A percentile compares a stretch with the other conserved stretches of the same genome.
Evolutionary conservation across 306 rosid species (phyloP).

Genomic region (Quercus suber): DNA sequence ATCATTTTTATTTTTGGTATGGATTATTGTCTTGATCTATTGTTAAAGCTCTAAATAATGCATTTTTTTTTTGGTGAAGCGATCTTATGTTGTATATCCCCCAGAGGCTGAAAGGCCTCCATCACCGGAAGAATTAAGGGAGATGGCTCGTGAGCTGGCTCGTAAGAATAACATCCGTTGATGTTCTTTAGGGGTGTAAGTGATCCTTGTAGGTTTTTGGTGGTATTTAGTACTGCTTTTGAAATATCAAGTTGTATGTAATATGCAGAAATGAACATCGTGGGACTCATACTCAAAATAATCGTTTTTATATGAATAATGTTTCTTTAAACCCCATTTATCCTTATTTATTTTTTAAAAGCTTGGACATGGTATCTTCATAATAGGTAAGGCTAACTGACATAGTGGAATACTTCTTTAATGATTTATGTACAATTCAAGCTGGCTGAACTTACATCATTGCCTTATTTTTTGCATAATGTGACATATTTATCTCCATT

Average conservation of each 20-base stretch:
- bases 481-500: not conserved
- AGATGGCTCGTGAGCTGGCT: slow-evolving; percentile 74
- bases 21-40: not conserved
- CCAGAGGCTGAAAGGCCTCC: slow-evolving; percentile 72
- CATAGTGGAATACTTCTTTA: not conserved
- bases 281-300: not conserved
- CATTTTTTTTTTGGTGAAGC: slow-evolving; percentile 33
- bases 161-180: slow-evolving; percentile 53
- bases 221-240: not conserved
- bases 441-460: not conserved
- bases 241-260: not conserved
- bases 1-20: not conserved
- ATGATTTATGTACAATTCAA: not conserved
- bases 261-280: not conserved
- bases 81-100: slow-evolving; percentile 70
- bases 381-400: not conserved
- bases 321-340: not conserved
- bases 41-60: not conserved
- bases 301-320: not conserved
- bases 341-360: not conserved
- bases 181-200: slow-evolving; percentile 22
- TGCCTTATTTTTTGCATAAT: not conserved
- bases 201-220: not conserved
- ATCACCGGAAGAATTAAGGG: slow-evolving; percentile 75
- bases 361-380: not conserved